A percentile compares a stretch with the other conserved stretches of the same genome.
phyloP scores from a whole-genome alignment of 2,329 filamentous ascomycete genomes.

The Scopulariopsis brevicaulis region DNA sequence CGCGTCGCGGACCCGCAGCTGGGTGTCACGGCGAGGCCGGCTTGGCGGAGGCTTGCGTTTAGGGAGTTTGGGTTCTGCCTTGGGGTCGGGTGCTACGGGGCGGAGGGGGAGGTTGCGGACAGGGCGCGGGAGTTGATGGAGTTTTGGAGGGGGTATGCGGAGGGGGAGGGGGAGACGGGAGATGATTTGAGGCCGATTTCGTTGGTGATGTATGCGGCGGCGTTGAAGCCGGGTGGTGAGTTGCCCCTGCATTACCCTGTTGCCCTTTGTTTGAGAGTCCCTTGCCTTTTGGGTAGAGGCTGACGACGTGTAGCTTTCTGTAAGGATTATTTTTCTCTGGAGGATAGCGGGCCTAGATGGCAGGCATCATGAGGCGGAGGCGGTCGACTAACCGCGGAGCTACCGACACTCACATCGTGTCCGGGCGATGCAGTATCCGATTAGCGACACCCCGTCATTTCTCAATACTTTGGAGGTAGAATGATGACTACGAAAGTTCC shows the following conservation, averaged over 20 bases:
- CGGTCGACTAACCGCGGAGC: too few relatives aligned
- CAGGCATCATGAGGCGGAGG: too few relatives aligned
- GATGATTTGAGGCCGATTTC: conserved; percentile 40
- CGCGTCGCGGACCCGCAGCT: conserved; percentile 10
- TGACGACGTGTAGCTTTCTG: neutral
- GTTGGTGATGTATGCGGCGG: conserved; percentile 44
- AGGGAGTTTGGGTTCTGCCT: conserved; percentile 42
- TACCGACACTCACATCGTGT: too few relatives aligned
- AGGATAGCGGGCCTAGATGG: too few relatives aligned
- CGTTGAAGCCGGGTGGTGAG: conserved; percentile 42
- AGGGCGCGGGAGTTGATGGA: conserved; percentile 16
- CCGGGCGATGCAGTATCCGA: too few relatives aligned
- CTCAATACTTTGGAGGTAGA: too few relatives aligned
- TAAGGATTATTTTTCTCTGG: too few relatives aligned
- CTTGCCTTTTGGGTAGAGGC: neutral
- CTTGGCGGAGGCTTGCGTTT: conserved; percentile 30
- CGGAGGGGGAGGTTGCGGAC: conserved; percentile 17
- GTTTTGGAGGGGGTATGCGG: conserved; percentile 22
- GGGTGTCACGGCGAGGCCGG: conserved; percentile 11
- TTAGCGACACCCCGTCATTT: too few relatives aligned
- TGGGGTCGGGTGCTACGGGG: conserved; percentile 28
- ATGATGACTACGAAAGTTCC: too few relatives aligned
- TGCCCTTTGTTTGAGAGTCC: neutral
- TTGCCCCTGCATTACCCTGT: conserved; percentile 1
- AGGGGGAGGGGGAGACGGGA: conserved; percentile 12